phyloP scores from a whole-genome alignment of 2,329 filamentous ascomycete genomes.

The Aspergillus pseudoterreus region DNA sequence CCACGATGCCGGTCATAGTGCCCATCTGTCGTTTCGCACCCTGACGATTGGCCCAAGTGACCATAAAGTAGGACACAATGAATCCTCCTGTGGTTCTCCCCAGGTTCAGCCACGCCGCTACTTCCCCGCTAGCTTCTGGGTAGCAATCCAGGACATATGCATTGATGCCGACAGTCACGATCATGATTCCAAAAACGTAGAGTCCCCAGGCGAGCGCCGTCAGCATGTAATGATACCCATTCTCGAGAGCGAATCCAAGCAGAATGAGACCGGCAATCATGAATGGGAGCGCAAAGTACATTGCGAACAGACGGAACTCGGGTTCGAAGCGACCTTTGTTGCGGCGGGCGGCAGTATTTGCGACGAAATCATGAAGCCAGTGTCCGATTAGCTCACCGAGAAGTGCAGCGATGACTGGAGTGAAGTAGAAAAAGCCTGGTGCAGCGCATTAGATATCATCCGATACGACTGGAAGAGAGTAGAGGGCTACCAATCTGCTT shows the following conservation, averaged over 20 bases:
- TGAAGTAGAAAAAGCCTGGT: conserved; percentile 54
- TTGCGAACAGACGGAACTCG: conserved; percentile 51
- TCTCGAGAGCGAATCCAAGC: conserved; percentile 51
- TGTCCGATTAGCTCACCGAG: conserved; percentile 55
- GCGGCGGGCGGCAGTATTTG: conserved; percentile 41
- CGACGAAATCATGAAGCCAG: conserved; percentile 53
- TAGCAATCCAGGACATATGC: conserved; percentile 55
- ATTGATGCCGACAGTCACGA: conserved; percentile 50
- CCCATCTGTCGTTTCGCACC: conserved; percentile 47
- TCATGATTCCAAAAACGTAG: conserved; percentile 56
- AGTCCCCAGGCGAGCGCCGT: conserved; percentile 50
- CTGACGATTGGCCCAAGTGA: conserved; percentile 46
- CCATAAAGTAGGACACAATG: conserved; percentile 51
- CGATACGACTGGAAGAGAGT: background rate
- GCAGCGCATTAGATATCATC: background rate
- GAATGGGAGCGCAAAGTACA: conserved; percentile 47
- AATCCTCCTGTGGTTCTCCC: conserved; percentile 50
- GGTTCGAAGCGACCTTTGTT: conserved; percentile 55
- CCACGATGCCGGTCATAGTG: conserved; percentile 45
- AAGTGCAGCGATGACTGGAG: conserved; percentile 52
- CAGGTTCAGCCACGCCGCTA: conserved; percentile 52
- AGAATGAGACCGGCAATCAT: conserved; percentile 50
- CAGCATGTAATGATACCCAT: conserved; percentile 52
- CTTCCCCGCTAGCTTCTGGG: conserved; percentile 54
- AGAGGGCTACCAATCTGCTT: conserved; percentile 42